Percentiles rank a stretch among this genome's conserved stretches.
These are phyloP conservation scores for Tricholoma matsutake DNA, from an alignment of 768 basidiomycete genomes.

Conservation along the genomic window DNA sequence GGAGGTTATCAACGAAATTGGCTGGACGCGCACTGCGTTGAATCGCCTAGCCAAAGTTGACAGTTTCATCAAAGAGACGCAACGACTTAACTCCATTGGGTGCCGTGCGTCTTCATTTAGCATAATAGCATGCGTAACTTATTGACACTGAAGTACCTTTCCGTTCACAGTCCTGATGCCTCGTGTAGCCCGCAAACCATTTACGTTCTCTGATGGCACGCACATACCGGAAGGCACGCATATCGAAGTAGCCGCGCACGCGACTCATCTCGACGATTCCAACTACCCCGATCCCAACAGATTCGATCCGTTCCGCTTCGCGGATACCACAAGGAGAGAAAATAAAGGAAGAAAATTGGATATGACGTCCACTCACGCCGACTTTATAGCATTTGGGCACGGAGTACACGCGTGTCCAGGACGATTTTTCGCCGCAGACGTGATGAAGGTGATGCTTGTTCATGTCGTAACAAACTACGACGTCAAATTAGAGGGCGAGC, in stretches of 20 bases:
- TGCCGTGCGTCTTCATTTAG: not conserved
- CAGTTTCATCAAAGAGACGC: conserved; percentile 38
- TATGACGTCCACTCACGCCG: not conserved
- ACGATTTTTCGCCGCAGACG: conserved; percentile 19
- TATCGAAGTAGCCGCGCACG: conserved; percentile 15
- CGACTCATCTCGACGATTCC: conserved; percentile 13
- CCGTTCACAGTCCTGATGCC: conserved; percentile 14
- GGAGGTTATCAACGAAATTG: conserved; percentile 23
- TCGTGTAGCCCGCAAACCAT: conserved; percentile 18
- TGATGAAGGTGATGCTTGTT: conserved; percentile 22
- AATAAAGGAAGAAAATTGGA: not conserved
- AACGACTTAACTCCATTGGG: conserved; percentile 18
- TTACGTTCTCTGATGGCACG: conserved; percentile 26
- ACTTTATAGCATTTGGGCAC: conserved; percentile 4
- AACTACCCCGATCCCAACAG: not conserved
- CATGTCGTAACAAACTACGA: conserved; percentile 22
- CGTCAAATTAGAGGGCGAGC: conserved; percentile 13
- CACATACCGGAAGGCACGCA: conserved; percentile 23
- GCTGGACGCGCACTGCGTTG: conserved; percentile 30
- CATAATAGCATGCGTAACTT: not conserved
- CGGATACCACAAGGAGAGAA: not conserved
- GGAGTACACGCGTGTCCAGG: conserved; percentile 9
- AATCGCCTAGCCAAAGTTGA: conserved; percentile 35
- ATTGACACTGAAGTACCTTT: not conserved
- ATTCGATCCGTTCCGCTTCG: conserved; percentile 4